Evolutionary conservation across 2,329 filamentous ascomycete genomes (phyloP).

Genomic region (Cladosporium sp.): DNA sequence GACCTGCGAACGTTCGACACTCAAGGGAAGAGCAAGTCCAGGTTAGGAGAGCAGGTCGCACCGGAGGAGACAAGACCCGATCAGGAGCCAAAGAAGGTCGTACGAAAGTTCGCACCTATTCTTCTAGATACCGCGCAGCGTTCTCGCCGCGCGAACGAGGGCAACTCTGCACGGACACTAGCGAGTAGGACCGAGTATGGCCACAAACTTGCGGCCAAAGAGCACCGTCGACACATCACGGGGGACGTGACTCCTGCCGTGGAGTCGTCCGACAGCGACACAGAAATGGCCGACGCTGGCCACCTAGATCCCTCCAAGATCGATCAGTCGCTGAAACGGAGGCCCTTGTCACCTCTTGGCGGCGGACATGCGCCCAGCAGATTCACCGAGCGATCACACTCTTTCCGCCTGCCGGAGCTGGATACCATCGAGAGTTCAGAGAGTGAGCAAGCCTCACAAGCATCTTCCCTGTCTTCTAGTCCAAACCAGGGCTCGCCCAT

Average conservation of each 20-base stretch:
- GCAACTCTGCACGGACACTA: conserved; percentile 55
- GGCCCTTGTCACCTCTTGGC: conserved; percentile 23
- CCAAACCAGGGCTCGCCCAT: conserved; percentile 35
- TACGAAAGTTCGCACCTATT: conserved; percentile 64
- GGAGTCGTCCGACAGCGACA: conserved; percentile 7
- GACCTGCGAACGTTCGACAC: conserved; percentile 29
- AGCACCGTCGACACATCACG: conserved; percentile 26
- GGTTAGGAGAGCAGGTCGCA: not conserved
- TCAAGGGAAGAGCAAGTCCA: not conserved
- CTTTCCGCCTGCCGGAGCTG: conserved; percentile 55
- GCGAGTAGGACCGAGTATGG: conserved; percentile 61
- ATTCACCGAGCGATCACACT: conserved; percentile 39
- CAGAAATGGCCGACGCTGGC: conserved; percentile 2
- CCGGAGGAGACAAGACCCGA: not conserved
- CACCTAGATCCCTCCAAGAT: conserved; percentile 4
- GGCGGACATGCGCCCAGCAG: conserved; percentile 29
- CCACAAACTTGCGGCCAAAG: conserved; percentile 23
- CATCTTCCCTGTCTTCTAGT: conserved; percentile 39
- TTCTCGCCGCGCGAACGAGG: conserved; percentile 60
- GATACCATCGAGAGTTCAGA: conserved; percentile 58
- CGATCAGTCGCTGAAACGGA: conserved; percentile 15
- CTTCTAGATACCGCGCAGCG: conserved; percentile 74
- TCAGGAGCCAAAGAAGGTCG: conserved; percentile 20
- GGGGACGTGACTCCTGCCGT: conserved; percentile 16
- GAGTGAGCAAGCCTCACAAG: conserved; percentile 34